phyloP scores from a whole-genome alignment of 1,284 basidiomycete species.

The Sanghuangporus sanghuang region DNA sequence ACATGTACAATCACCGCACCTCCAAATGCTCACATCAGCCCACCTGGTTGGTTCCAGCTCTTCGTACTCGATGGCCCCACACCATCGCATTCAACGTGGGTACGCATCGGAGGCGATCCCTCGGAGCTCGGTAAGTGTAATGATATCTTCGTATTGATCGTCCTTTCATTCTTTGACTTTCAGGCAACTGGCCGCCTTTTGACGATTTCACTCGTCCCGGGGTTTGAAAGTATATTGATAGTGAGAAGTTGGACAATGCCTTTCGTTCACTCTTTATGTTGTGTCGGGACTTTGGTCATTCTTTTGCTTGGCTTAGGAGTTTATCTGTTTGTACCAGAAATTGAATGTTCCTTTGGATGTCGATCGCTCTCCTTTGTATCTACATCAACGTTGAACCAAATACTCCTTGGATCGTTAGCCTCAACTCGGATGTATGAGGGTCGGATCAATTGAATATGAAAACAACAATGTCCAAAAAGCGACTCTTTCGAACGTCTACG shows the following conservation, averaged over 20 bases:
- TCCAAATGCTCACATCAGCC: slow-evolving; percentile 59
- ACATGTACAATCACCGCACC: slow-evolving; percentile 65
- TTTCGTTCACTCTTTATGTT: too few species aligned
- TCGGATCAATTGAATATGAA: too few species aligned
- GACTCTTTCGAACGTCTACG: too few species aligned
- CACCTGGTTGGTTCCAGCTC: slow-evolving; percentile 72
- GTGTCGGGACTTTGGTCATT: too few species aligned
- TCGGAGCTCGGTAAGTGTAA: slow-evolving; percentile 35
- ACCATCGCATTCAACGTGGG: slow-evolving; percentile 64
- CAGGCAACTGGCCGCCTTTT: slow-evolving; percentile 57
- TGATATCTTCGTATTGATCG: not conserved
- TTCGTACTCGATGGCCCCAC: slow-evolving; percentile 72
- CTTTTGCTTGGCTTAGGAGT: too few species aligned
- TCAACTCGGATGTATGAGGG: too few species aligned
- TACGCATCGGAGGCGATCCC: slow-evolving; percentile 73
- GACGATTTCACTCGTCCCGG: slow-evolving; percentile 63
- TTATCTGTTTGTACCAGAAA: too few species aligned
- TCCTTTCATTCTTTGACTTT: not conserved
- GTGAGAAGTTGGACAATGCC: not conserved
- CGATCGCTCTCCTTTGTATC: too few species aligned
- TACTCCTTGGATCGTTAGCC: too few species aligned
- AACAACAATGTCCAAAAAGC: too few species aligned
- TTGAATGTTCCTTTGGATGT: too few species aligned
- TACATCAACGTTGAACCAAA: too few species aligned
- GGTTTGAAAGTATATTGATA: slow-evolving; percentile 20